Evolutionary conservation across 2,329 filamentous ascomycete species (phyloP).

Genomic region (Colletotrichum trifolii): DNA sequence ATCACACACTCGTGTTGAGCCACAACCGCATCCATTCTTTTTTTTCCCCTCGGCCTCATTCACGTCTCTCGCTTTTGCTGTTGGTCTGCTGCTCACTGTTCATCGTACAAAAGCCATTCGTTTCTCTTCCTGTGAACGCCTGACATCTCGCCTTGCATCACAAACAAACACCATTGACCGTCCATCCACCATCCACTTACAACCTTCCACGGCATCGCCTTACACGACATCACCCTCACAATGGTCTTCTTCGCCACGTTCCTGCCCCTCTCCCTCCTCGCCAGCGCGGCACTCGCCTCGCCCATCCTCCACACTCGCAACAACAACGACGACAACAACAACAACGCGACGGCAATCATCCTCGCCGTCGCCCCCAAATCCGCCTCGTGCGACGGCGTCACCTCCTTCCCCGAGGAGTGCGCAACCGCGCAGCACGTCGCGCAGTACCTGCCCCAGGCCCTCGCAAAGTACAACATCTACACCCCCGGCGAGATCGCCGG

Average conservation of each 20-base stretch:
- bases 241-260: slow-evolving; percentile 45
- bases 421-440: slow-evolving; percentile 72
- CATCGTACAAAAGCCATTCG: slow-evolving; percentile 17
- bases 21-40: not conserved
- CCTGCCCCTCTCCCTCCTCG: slow-evolving; percentile 41
- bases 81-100: slow-evolving; percentile 1
- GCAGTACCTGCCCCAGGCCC: slow-evolving; percentile 64
- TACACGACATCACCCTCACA: slow-evolving; percentile 34
- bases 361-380: slow-evolving; percentile 68
- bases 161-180: not conserved
- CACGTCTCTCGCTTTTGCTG: slow-evolving; percentile 4
- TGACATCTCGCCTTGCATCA: too few species aligned
- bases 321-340: slow-evolving; percentile 24
- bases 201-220: slow-evolving; percentile 10
- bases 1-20: slow-evolving; percentile 20
- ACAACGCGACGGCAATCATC: slow-evolving; percentile 53
- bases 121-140: not conserved
- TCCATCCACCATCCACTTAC: not conserved
- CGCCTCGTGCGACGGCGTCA: slow-evolving; percentile 60
- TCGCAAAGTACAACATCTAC: slow-evolving; percentile 67
- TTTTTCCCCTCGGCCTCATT: not conserved
- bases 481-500: slow-evolving; percentile 72
- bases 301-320: slow-evolving; percentile 33
- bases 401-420: slow-evolving; percentile 66
- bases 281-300: slow-evolving; percentile 40